Base-by-base conservation (phyloP, 2,329 filamentous ascomycete genomes). In the Furcasterigmium sp. region DNA sequence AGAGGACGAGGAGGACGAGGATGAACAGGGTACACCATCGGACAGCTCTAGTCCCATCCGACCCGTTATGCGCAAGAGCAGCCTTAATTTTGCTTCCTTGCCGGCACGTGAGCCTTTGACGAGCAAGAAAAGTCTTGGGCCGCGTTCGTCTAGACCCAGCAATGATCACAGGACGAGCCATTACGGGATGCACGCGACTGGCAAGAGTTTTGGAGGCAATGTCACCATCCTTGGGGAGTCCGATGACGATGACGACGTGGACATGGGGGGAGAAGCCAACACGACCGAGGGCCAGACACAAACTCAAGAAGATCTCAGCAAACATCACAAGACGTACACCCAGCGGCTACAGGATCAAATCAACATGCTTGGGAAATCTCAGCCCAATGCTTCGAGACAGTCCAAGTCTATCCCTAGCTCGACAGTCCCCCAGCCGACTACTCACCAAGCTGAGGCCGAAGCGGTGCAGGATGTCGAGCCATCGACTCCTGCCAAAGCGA, bases 311-410 rank as follows among this genome's bases (percentile, higher is more conserved):
- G 53, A 48, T 17, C 75, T 9, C 5, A 75, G 35, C 13, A 44
- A 44, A 3, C 84, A 91, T 56, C 89, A 82, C 64, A 94, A 94
- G 61, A 91, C 89, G 0, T 94, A 93, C n/a, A 95, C 93, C 0
- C 91, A 97, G 61, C 77, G 87, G 35, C 72, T 98, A 14, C 90
- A 95, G 51, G 91, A 97, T 55, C 89, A 91, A 54, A 97, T 98
- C 54, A 95, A 83, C 56, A 77, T 78, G 67, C 67, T 84, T 39
- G 79, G 80, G 14, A 78, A 84, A 52, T 71, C 72, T 0, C 77
- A 80, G 46, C 61, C 73, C 5, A 70, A 64, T 36, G 64, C 66
- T 39, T 57, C 67, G 15, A 66, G 73, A 29, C 61, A 66, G 14
- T 71, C 75, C 2, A 79, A 77, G 47, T 72, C 70, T 2, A 63